These are phyloP conservation scores for Alternaria brassicicola DNA, from an alignment of 2,329 filamentous ascomycete species.

Conservation along the genomic window DNA sequence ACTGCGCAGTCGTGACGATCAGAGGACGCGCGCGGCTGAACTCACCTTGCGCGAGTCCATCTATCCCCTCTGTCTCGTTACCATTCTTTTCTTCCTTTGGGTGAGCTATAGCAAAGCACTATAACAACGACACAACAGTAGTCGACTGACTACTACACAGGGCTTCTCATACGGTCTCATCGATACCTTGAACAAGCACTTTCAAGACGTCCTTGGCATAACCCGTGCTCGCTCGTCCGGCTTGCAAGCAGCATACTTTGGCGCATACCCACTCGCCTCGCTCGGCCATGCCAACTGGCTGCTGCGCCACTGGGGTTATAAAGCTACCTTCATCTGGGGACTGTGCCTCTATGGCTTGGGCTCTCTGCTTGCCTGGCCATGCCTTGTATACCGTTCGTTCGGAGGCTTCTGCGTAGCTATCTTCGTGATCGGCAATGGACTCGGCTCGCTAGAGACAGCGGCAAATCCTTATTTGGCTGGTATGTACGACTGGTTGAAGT, in stretches of 20 bases:
- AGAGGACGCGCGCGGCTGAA: constrained; percentile 62
- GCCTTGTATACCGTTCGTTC: constrained; percentile 61
- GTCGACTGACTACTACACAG: constrained; percentile 21
- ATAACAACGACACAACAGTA: too few relatives aligned
- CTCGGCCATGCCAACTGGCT: constrained; percentile 58
- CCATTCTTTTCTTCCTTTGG: constrained; percentile 69
- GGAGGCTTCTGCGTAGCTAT: constrained; percentile 66
- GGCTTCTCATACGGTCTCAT: constrained; percentile 64
- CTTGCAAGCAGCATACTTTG: constrained; percentile 58
- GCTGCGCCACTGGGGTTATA: constrained; percentile 57
- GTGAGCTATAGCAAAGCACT: constrained; percentile 34
- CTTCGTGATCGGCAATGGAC: constrained; percentile 60
- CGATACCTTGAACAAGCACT: constrained; percentile 60
- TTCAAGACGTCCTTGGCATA: constrained; percentile 53
- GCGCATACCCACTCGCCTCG: constrained; percentile 57
- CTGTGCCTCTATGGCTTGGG: constrained; percentile 62
- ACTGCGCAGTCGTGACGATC: constrained; percentile 45
- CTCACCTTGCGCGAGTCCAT: constrained; percentile 71
- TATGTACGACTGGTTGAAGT: background rate
- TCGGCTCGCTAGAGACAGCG: constrained; percentile 64
- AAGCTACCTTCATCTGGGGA: constrained; percentile 57
- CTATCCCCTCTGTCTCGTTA: constrained; percentile 69
- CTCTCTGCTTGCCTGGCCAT: constrained; percentile 65
- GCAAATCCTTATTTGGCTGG: constrained; percentile 56
- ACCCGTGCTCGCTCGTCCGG: constrained; percentile 53